A percentile compares a stretch with the other conserved stretches of the same genome.
phyloP scores from a whole-genome alignment of 495 filamentous ascomycete species.

The Ascodesmis nigricans region DNA sequence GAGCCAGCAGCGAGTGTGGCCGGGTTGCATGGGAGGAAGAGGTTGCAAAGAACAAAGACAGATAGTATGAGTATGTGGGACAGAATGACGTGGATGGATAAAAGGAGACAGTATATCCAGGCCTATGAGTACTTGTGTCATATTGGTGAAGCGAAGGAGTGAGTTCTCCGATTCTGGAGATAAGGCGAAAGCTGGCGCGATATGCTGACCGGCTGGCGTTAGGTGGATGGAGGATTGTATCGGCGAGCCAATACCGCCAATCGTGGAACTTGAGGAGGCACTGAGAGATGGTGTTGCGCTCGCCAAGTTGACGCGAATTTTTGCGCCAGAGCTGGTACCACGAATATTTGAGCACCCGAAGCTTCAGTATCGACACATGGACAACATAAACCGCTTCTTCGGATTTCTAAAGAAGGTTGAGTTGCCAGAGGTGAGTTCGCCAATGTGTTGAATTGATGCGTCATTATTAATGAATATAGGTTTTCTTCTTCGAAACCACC shows the following conservation, averaged over 20 bases:
- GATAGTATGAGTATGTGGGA: conserved; percentile 42
- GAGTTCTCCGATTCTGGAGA: conserved; percentile 4
- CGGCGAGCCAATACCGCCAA: conserved; percentile 68
- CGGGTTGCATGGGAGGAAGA: conserved; percentile 62
- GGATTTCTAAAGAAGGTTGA: conserved; percentile 81
- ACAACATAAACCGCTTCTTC: conserved; percentile 92
- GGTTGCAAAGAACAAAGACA: conserved; percentile 53
- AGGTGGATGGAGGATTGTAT: conserved; percentile 91
- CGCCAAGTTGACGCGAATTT: conserved; percentile 83
- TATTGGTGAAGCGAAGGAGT: conserved; percentile 93
- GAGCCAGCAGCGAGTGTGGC: conserved; percentile 59
- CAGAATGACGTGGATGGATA: conserved; percentile 94
- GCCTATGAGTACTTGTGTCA: conserved; percentile 99
- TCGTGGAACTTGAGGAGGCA: conserved; percentile 89
- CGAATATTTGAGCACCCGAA: conserved; percentile 68
- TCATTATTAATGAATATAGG: conserved; percentile 7
- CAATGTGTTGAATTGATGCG: not conserved
- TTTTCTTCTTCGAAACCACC: conserved; percentile 96
- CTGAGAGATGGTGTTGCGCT: conserved; percentile 83
- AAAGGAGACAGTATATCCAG: conserved; percentile 84
- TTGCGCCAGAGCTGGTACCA: conserved; percentile 49
- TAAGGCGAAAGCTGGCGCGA: not conserved
- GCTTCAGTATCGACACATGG: conserved; percentile 86
- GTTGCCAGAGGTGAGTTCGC: conserved; percentile 43
- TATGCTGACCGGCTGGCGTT: not conserved